These are phyloP conservation scores for Fusarium zealandicum DNA, from an alignment of 2,329 filamentous ascomycete genomes.

Conservation along the genomic window DNA sequence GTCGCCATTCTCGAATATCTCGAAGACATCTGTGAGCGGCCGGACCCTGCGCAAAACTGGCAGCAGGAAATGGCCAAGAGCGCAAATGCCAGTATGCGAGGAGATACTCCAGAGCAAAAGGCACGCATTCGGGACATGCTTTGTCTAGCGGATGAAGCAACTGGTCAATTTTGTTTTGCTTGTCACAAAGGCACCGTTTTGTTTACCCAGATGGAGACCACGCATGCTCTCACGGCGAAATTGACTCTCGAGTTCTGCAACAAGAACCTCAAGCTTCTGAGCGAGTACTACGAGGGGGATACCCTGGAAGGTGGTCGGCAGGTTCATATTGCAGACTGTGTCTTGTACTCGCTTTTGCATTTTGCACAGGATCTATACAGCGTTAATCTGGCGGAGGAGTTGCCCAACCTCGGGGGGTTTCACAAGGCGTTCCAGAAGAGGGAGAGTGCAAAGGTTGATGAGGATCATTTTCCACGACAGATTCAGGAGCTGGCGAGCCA, in stretches of 20 bases:
- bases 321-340: constrained; percentile 22
- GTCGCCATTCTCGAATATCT: constrained; percentile 28
- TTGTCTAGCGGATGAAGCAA: constrained; percentile 25
- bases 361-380: constrained; percentile 28
- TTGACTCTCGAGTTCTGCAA: constrained; percentile 11
- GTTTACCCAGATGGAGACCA: constrained; percentile 6
- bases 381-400: constrained; percentile 4
- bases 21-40: constrained; percentile 27
- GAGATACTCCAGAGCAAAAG: constrained; percentile 7
- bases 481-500: constrained; percentile 18
- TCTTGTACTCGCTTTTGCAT: constrained; percentile 22
- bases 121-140: constrained; percentile 20
- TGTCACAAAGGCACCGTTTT: constrained; percentile 25
- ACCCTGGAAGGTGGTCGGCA: background rate
- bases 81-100: constrained; percentile 3
- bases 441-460: constrained; percentile 13
- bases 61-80: constrained; percentile 2
- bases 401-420: constrained; percentile 12
- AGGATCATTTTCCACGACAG: constrained; percentile 11
- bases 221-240: background rate
- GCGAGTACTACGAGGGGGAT: constrained; percentile 19
- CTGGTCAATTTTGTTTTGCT: constrained; percentile 14
- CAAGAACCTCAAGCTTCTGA: constrained; percentile 14
- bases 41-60: constrained; percentile 6
- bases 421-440: constrained; percentile 17